Conservation (phyloP, 2,329 filamentous ascomycete species). For the Hortaea werneckii region DNA sequence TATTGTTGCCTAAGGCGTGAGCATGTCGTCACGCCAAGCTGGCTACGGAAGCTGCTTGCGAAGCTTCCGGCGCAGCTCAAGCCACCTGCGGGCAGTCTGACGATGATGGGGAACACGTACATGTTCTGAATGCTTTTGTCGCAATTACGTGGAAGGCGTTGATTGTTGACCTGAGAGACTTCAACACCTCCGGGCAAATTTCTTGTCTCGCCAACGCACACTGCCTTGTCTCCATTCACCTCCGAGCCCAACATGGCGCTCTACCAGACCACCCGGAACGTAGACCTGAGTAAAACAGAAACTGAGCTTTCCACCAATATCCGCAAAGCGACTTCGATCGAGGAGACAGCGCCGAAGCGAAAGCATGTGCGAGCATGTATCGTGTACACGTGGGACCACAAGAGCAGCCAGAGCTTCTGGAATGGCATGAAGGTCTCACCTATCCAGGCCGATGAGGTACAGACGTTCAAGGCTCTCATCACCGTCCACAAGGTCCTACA, state of each 20-base stretch:
- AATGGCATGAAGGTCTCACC: constrained; percentile 98
- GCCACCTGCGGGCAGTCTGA: neutral
- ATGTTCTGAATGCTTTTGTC: neutral
- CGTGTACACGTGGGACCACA: constrained; percentile 98
- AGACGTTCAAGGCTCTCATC: constrained; percentile 97
- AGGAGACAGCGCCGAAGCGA: constrained; percentile 60
- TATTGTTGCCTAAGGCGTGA: neutral
- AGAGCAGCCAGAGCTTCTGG: constrained; percentile 92
- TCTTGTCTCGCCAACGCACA: no score
- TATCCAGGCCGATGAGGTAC: constrained; percentile 95
- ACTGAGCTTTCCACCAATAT: constrained; percentile 56
- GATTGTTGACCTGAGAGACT: no score
- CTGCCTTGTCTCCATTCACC: neutral
- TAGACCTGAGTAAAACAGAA: constrained; percentile 57
- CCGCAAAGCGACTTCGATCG: constrained; percentile 50
- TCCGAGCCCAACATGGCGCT: constrained; percentile 12
- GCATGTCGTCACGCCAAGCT: neutral
- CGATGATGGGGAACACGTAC: neutral
- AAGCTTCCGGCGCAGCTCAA: neutral
- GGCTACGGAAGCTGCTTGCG: neutral
- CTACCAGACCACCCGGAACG: constrained; percentile 42
- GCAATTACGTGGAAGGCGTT: neutral
- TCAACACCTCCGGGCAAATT: no score
- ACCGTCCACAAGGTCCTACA: constrained; percentile 96
- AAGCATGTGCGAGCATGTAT: constrained; percentile 98